Percentiles rank a stretch among this genome's conserved stretches.
These are phyloP conservation scores for Colletotrichum orbiculare DNA, from an alignment of 2,329 filamentous ascomycete species.

Conservation along the genomic window DNA sequence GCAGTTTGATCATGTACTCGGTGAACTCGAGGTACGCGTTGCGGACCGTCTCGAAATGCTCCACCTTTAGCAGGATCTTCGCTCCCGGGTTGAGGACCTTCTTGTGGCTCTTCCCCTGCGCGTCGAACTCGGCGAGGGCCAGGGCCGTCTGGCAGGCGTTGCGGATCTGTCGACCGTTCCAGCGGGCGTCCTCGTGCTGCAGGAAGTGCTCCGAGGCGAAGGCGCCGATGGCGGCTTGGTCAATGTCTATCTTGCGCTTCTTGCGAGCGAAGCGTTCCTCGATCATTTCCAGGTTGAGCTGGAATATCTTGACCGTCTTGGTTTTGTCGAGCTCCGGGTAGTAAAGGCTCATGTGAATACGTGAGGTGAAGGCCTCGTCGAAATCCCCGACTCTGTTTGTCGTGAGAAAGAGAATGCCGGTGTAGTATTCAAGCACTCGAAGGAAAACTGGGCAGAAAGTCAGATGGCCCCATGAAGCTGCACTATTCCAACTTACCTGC, in stretches of 20 bases:
- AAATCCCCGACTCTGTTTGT: slow-evolving; percentile 60
- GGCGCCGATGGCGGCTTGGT: slow-evolving; percentile 48
- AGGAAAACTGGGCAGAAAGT: slow-evolving; percentile 49
- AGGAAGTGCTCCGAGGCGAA: slow-evolving; percentile 35
- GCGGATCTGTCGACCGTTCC: slow-evolving; percentile 56
- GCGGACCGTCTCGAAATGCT: background rate
- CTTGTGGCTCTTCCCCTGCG: background rate
- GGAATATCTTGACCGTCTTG: slow-evolving; percentile 55
- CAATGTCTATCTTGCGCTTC: slow-evolving; percentile 42
- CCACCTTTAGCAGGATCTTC: background rate
- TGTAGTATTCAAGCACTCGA: slow-evolving; percentile 62
- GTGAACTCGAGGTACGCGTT: background rate
- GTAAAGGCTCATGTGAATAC: slow-evolving; percentile 56
- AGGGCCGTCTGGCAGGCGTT: slow-evolving; percentile 58
- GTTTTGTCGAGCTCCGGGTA: slow-evolving; percentile 50
- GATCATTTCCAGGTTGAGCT: slow-evolving; percentile 46
- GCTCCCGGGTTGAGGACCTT: background rate
- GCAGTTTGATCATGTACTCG: background rate
- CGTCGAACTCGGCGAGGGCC: slow-evolving; percentile 45
- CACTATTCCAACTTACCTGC: background rate
- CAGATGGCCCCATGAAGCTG: background rate
- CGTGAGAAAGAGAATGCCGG: slow-evolving; percentile 61
- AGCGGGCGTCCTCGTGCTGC: slow-evolving; percentile 33
- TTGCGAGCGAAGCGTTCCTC: slow-evolving; percentile 47
- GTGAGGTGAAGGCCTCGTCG: slow-evolving; percentile 59